A percentile compares a stretch with the other conserved stretches of the same genome.
Evolutionary conservation across 192 early-diverging fungal species (phyloP).

Genomic region (Backusella morwellensis): DNA sequence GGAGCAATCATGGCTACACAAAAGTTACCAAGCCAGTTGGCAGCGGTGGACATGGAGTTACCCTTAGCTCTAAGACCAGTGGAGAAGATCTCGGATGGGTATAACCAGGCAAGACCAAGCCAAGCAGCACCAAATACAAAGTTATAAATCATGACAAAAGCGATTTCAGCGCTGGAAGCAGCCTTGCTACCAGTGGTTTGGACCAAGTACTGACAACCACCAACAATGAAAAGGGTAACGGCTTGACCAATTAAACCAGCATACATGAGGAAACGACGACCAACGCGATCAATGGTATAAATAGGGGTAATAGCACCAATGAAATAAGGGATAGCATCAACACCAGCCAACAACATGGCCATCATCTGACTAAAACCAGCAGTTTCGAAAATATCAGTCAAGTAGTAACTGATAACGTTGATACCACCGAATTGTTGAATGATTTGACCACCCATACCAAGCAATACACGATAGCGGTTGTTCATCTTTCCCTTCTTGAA

Average conservation of each 20-base stretch:
- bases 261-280: slow-evolving; percentile 62
- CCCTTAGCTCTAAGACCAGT: slow-evolving; percentile 77
- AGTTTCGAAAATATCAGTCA: slow-evolving; percentile 47
- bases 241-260: slow-evolving; percentile 29
- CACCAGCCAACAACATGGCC: slow-evolving; percentile 52
- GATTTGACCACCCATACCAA: slow-evolving; percentile 26
- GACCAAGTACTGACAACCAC: slow-evolving; percentile 23
- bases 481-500: slow-evolving; percentile 26
- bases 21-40: slow-evolving; percentile 85
- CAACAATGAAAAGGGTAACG: slow-evolving; percentile 28
- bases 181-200: slow-evolving; percentile 17
- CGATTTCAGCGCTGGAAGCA: slow-evolving; percentile 36
- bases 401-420: slow-evolving; percentile 38
- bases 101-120: slow-evolving; percentile 82
- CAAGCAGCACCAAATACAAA: slow-evolving; percentile 78
- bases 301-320: slow-evolving; percentile 72
- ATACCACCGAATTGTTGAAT: slow-evolving; percentile 33
- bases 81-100: slow-evolving; percentile 81
- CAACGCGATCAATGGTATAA: slow-evolving; percentile 67
- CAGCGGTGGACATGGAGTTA: slow-evolving; percentile 65
- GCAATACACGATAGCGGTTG: slow-evolving; percentile 22
- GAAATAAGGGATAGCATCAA: slow-evolving; percentile 73
- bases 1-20: slow-evolving; percentile 65
- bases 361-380: slow-evolving; percentile 46
- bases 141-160: slow-evolving; percentile 58